Base-by-base conservation (phyloP, 192 early-diverging fungal species). In the Podila clonocystis region DNA sequence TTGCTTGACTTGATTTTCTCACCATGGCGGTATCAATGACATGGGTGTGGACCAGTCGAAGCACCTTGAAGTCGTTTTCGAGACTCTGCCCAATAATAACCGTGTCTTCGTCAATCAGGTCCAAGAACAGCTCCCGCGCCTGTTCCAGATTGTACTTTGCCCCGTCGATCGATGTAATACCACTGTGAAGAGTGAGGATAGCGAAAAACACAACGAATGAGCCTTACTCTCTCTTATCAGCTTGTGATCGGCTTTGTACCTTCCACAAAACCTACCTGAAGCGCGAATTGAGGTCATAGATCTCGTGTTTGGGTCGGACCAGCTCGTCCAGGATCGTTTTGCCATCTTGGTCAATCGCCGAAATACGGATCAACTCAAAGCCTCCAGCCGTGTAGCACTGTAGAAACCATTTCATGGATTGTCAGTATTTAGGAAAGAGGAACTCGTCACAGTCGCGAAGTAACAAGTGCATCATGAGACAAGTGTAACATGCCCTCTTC, bases 381-480 rank as follows among this genome's bases (percentile, higher is more conserved):
- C 92, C 92, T 2, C 78, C 85, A 13, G 85, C 87, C 3, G 92
- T 93, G 64, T 93, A 93, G 9, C 89, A 85, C 89, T 90, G 50
- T 8, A 11, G 22, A 45, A 50, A 29, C 0, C 22, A 38, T 19
- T 0, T 58, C 5, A 38, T 17, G 4, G 26, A 34, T 22, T 9
- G 65, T 55, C 24, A 50, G 24, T 13, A 29, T 28, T 30, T 20
- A 5, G 57, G 3, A 15, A 50, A 4, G 0, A 8, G 2, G 48
- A 9, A n/a, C n/a, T 49, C 22, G 5, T 48, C 17, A n/a, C n/a
- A n/a, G n/a, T n/a, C n/a, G n/a, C n/a, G n/a, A n/a, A n/a, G n/a
- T n/a, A n/a, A n/a, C n/a, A n/a, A n/a, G n/a, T n/a, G n/a, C n/a
- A n/a, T n/a, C n/a, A n/a, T n/a, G n/a, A 36, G 3, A 45, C 34